phyloP scores from a whole-genome alignment of 306 rosid species.

The Purshia tridentata region DNA sequence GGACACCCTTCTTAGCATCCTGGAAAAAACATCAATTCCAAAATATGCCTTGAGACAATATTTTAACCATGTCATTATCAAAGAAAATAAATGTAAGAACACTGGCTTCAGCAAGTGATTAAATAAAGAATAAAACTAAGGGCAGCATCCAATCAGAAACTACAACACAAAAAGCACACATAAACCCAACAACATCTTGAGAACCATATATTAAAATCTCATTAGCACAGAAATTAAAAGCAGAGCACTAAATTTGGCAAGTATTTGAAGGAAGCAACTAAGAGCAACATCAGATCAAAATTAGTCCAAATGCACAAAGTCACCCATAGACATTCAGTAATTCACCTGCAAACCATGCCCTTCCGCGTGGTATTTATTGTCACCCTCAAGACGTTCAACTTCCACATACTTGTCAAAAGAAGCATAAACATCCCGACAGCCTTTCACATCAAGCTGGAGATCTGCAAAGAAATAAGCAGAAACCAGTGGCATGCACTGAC shows the following conservation, averaged over 20 bases:
- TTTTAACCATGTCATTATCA: neutral
- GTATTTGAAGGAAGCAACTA: neutral
- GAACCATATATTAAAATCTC: neutral
- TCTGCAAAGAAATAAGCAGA: conserved; percentile 42
- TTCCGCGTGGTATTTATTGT: conserved; percentile 92
- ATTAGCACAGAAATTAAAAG: neutral
- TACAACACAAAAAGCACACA: neutral
- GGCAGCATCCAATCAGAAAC: neutral
- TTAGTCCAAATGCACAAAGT: neutral
- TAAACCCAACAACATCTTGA: neutral
- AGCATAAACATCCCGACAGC: conserved; percentile 87
- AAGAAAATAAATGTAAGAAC: neutral
- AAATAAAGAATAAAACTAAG: neutral
- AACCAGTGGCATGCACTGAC: conserved; percentile 15
- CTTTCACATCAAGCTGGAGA: conserved; percentile 96
- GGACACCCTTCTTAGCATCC: conserved; percentile 91
- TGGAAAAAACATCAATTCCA: conserved; percentile 34
- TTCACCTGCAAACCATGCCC: conserved; percentile 82
- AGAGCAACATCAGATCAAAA: neutral
- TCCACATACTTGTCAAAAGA: conserved; percentile 95
- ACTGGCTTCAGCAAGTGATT: conserved; percentile 1
- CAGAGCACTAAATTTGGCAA: neutral
- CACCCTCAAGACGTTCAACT: conserved; percentile 90
- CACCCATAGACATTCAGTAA: conserved; percentile 4
- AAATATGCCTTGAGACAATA: neutral